A percentile compares a stretch with the other conserved stretches of the same genome.
phyloP scores from a whole-genome alignment of 2,329 filamentous ascomycete species.

The Bipolaris bicolor region DNA sequence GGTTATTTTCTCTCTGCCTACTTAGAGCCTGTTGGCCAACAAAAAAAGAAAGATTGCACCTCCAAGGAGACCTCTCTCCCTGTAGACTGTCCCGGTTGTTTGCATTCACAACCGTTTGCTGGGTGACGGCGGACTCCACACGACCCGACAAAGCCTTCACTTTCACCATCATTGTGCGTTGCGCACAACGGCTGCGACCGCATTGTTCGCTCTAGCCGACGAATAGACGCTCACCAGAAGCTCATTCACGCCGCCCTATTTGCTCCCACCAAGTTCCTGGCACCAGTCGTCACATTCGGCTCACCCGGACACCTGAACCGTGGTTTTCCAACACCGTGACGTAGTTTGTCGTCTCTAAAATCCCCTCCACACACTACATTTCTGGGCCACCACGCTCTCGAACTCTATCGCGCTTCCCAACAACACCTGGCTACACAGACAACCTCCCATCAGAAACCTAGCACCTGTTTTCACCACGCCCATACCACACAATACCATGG shows the following conservation, averaged over 20 bases:
- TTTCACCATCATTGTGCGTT: not conserved
- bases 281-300: constrained; percentile 1
- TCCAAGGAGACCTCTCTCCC: not conserved
- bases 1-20: constrained; percentile 7
- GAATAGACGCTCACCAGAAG: not conserved
- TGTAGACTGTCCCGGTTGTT: not conserved
- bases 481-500: constrained; percentile 1
- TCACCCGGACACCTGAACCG: constrained; percentile 7
- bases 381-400: not conserved
- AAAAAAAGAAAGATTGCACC: not conserved
- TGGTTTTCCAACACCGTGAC: constrained; percentile 7
- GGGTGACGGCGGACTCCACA: constrained; percentile 1
- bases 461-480: not conserved
- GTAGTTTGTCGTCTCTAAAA: not conserved
- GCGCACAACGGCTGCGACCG: not conserved
- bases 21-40: not conserved
- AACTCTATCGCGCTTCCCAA: not conserved
- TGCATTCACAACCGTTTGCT: not conserved
- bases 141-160: constrained; percentile 2
- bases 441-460: not conserved
- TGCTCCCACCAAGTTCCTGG: not conserved
- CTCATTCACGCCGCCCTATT: not conserved
- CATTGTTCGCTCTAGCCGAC: not conserved
- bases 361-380: not conserved
- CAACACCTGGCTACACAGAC: not conserved